Conservation (phyloP, 2,329 filamentous ascomycete genomes). For the Colletotrichum tabaci region DNA sequence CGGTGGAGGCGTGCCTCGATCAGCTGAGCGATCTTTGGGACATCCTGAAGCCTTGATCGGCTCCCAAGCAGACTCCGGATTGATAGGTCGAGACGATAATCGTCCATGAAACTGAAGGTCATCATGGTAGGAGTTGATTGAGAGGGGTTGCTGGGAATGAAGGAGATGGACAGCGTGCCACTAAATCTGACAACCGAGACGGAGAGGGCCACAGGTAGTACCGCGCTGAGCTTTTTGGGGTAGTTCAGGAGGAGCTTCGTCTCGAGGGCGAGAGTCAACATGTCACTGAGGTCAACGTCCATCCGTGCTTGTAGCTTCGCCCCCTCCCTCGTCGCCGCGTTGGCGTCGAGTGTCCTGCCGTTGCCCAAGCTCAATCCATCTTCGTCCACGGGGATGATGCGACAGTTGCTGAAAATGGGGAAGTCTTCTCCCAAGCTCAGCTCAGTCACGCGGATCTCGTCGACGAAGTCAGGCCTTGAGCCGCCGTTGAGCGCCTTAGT, state of each 20-base stretch:
- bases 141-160: conserved; percentile 82
- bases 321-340: conserved; percentile 71
- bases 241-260: conserved; percentile 96
- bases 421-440: conserved; percentile 96
- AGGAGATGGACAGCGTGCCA: conserved; percentile 92
- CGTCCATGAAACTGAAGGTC: conserved; percentile 93
- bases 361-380: conserved; percentile 74
- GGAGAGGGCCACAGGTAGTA: conserved; percentile 91
- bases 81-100: conserved; percentile 87
- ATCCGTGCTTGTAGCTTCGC: conserved; percentile 91
- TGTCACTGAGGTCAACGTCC: conserved; percentile 97
- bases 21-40: conserved; percentile 89
- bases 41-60: conserved; percentile 84
- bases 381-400: conserved; percentile 91
- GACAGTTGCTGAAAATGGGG: conserved; percentile 98
- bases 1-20: conserved; percentile 84
- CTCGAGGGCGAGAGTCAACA: conserved; percentile 94
- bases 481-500: conserved; percentile 90
- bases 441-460: conserved; percentile 94
- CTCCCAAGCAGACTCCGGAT: conserved; percentile 85
- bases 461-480: conserved; percentile 89
- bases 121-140: conserved; percentile 87
- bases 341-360: conserved; percentile 66
- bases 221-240: conserved; percentile 88
- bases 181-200: conserved; percentile 96